Base-by-base conservation (phyloP, 2,329 filamentous ascomycete genomes). In the Xylogone sp. region DNA sequence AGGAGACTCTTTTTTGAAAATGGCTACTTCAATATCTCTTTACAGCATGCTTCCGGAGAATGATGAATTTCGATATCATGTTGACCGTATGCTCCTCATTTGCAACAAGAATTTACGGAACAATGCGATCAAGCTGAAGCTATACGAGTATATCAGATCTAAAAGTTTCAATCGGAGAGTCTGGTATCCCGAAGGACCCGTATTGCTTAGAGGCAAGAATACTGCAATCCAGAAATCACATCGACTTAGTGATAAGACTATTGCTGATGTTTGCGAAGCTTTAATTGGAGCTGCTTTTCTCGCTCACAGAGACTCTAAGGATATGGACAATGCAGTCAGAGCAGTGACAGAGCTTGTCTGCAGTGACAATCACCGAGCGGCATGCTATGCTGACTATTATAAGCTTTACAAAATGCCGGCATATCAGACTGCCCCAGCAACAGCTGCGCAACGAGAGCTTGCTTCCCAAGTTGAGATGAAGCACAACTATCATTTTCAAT, bases 181-280 rank as follows among this genome's bases (percentile, higher is more conserved):
- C 1, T 99, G 94, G 94, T 97, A 97, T 64, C 94, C 94, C 0
- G 81, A 89, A 53, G 86, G 87, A 0, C 72, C 96, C 29, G 82
- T 80, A 22, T 74, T 97, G 19, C 77, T 86, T 5, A 81, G 81
- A 53, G 93, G 93, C 24, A 95, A 93, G 62, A 73, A 71, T 74
- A 43, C 81, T 76, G 53, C 75, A 71, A 49, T 75, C 72, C 52
- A 74, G 69, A 68, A 73, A 5, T 77, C 71, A 9, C 92, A 97
- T 63, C 73, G 72, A 0, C 78, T 99, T 2, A 86, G 84, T 1
- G 88, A 96, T 69, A 99, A 99, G 73, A 87, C 88, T 1, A 86
- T 96, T 62, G 93, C 94, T 3, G 94, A 97, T 68, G 91, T 97
- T 1, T 96, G 90, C 54, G 94, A 97, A 66, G 93, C 94, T 0